Evolutionary conservation across 495 filamentous ascomycete species (phyloP).

Genomic region (Sabuloglossum arenarium): DNA sequence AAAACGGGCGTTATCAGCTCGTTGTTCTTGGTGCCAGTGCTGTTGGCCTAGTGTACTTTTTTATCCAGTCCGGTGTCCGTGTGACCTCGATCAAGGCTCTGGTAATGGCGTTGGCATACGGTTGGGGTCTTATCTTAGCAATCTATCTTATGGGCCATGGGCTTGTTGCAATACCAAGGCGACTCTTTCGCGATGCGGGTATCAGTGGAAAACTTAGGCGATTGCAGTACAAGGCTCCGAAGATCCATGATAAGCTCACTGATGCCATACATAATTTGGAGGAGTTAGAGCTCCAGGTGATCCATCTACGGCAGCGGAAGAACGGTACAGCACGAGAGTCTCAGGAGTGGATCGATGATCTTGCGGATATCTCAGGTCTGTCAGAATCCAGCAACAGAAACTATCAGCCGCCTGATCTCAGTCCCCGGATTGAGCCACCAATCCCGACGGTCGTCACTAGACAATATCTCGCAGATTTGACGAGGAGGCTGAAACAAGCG

Average conservation of each 20-base stretch:
- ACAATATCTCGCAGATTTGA: conserved; percentile 77
- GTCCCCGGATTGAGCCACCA: conserved; percentile 3
- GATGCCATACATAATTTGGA: conserved; percentile 69
- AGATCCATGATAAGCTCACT: conserved; percentile 65
- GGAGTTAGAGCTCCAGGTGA: conserved; percentile 58
- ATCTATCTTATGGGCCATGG: conserved; percentile 97
- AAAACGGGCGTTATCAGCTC: conserved; percentile 74
- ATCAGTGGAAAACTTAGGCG: conserved; percentile 47
- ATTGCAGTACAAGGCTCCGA: conserved; percentile 60
- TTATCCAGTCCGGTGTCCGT: conserved; percentile 53
- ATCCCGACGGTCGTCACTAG: conserved; percentile 76
- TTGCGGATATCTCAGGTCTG: conserved; percentile 34
- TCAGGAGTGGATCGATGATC: conserved; percentile 86
- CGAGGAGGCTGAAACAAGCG: conserved; percentile 55
- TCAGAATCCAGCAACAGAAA: conserved; percentile 21
- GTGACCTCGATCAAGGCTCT: conserved; percentile 48
- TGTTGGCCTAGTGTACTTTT: conserved; percentile 64
- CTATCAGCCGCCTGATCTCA: conserved; percentile 7
- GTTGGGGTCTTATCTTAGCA: conserved; percentile 74
- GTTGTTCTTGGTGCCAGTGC: conserved; percentile 49
- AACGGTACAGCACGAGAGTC: conserved; percentile 62
- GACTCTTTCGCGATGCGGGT: conserved; percentile 54
- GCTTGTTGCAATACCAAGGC: conserved; percentile 72
- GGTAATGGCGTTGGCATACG: conserved; percentile 83
- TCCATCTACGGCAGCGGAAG: conserved; percentile 59